Evolutionary conservation across 805 yeast species (phyloP).

Genomic region (Zygotorulaspora danielsina): DNA sequence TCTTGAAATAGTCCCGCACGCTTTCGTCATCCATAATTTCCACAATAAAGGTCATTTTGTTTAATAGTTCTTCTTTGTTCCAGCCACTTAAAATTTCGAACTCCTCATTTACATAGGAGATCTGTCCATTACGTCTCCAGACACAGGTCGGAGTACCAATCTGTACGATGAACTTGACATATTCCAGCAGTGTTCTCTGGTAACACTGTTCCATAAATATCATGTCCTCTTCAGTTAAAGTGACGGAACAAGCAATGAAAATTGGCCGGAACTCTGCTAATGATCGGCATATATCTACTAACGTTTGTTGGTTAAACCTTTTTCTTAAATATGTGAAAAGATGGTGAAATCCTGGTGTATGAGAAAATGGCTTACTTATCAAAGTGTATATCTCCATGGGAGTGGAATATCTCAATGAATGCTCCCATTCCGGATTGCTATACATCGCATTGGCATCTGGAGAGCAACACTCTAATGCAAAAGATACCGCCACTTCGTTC

Average conservation of each 20-base stretch:
- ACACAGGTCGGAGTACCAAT: conserved; percentile 93
- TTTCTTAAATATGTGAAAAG: conserved; percentile 66
- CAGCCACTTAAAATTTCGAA: conserved; percentile 90
- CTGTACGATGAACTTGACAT: conserved; percentile 74
- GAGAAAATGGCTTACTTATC: conserved; percentile 73
- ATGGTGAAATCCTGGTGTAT: conserved; percentile 86
- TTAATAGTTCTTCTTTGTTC: conserved; percentile 64
- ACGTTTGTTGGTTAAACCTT: conserved; percentile 63
- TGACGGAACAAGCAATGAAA: conserved; percentile 86
- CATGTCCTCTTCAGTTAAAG: conserved; percentile 83
- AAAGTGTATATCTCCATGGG: conserved; percentile 77
- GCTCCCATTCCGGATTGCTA: conserved; percentile 31
- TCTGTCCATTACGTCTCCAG: conserved; percentile 94
- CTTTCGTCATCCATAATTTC: conserved; percentile 85
- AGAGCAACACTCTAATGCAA: conserved; percentile 26
- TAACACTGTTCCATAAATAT: conserved; percentile 95
- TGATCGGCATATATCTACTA: conserved; percentile 77
- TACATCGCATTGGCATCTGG: conserved; percentile 20
- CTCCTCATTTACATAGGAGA: conserved; percentile 92
- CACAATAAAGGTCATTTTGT: conserved; percentile 63
- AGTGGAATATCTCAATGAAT: conserved; percentile 45
- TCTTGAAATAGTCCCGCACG: conserved; percentile 81
- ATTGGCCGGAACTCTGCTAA: conserved; percentile 91
- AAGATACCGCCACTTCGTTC: conserved; percentile 17
- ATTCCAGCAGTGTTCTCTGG: conserved; percentile 85